Conservation (phyloP, 108 stramenopile genomes). For the Chaetoceros tenuissimus region DNA sequence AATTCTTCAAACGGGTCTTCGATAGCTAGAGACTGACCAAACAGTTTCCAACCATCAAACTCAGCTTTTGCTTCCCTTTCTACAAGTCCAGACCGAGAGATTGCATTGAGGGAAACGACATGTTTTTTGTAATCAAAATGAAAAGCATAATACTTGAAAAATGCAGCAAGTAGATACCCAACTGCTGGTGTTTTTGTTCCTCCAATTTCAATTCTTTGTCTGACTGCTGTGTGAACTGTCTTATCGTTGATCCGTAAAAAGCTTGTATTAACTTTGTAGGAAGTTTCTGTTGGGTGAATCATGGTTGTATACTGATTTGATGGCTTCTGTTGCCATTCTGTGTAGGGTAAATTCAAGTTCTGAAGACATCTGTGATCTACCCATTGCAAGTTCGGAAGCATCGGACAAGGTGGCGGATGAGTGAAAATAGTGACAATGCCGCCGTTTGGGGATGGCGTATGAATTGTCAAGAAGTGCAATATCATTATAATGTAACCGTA, state of each 20-base stretch:
- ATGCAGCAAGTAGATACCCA: conserved; percentile 68
- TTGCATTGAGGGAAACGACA: conserved; percentile 69
- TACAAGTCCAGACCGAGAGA: conserved; percentile 33
- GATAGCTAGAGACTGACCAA: conserved; percentile 67
- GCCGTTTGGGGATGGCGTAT: conserved; percentile 47
- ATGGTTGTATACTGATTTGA: conserved; percentile 32
- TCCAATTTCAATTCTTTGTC: neutral
- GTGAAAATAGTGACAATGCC: conserved; percentile 14
- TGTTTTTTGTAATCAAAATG: conserved; percentile 85
- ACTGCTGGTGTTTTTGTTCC: neutral
- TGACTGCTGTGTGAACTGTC: neutral
- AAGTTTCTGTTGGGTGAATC: conserved; percentile 68
- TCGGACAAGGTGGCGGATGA: conserved; percentile 24
- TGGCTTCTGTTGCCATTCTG: conserved; percentile 32
- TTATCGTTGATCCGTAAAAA: conserved; percentile 49
- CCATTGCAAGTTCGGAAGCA: conserved; percentile 93
- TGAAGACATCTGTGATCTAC: conserved; percentile 73
- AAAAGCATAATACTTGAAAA: conserved; percentile 87
- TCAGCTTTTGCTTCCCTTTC: conserved; percentile 90
- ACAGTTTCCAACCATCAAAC: conserved; percentile 86
- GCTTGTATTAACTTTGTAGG: conserved; percentile 60
- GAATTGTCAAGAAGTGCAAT: conserved; percentile 87
- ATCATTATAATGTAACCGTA: conserved; percentile 97
- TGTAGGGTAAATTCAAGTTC: conserved; percentile 45
- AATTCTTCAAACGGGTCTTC: conserved; percentile 99